Evolutionary conservation across 2,329 filamentous ascomycete species (phyloP), one percentile per base, ranked within the genome.

Genomic region (Cytospora chrysosperma): DNA sequence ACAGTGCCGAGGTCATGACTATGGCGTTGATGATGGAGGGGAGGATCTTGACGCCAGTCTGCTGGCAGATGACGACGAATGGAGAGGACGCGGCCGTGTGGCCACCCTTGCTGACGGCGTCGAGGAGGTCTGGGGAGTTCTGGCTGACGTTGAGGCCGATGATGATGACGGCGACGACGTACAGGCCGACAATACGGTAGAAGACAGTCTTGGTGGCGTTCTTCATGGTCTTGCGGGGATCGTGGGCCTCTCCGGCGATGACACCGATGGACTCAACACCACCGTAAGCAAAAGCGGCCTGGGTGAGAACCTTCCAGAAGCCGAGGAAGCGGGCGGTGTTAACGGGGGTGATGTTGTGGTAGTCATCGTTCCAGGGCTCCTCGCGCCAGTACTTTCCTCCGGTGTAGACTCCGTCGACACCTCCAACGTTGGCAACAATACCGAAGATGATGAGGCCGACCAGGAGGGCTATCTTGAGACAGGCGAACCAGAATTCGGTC

Each of bases 171-270:
- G 78, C 79, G 7, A 82, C 73, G 59, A 88, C 77, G 70, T 87
- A 88, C 76, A 88, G 87, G 72, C 87, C 78, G 17, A 87, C 74
- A n/a, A 88, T 76, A 15, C 86, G 85, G 71, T 81, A 86, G 73
- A 88, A 85, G 72, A 84, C 86, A 10, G 82, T 79, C n/a, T 82
- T 79, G 0, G 82, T 83, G 1, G 85, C 86, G 21, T 77, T 82
- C 19, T 85, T 85, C 8, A 89, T 67, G 34, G 66, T 67, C 61
- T 62, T 68, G 56, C 67, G 67, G 4, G 68, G 68, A 76, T 67
- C 86, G 32, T 87, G 50, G 80, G 77, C n/a, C 84, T 78, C 1
- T 82, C 85, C 13, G 75, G 81, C 66, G 49, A 69, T 59, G 8
- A 70, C 68, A 24, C 68, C 68, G 9, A 70, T 65, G 30, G 65